These are phyloP conservation scores for Bidens hawaiensis DNA, from an alignment of 140 eudicot species.

Conservation along the genomic window DNA sequence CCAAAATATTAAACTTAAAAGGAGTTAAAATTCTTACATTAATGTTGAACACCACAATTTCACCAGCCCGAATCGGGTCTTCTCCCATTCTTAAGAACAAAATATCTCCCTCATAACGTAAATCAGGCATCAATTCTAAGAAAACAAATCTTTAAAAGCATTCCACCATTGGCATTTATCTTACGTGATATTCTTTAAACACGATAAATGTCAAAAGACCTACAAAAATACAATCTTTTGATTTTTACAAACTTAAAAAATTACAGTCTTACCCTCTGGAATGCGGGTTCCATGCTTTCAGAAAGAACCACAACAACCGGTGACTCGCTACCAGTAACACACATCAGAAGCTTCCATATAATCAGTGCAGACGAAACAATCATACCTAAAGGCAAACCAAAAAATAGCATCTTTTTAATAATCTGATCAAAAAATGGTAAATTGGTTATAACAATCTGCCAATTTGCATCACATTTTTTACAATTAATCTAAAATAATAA, in stretches of 20 bases:
- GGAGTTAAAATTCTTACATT: conserved; percentile 39
- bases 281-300: conserved; percentile 96
- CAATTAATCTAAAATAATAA: neutral
- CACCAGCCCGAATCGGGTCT: conserved; percentile 70
- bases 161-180: neutral
- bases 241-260: neutral
- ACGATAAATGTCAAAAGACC: neutral
- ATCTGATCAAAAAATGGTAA: too few relatives aligned
- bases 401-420: neutral
- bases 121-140: conserved; percentile 6
- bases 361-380: conserved; percentile 70
- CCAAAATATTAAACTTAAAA: neutral
- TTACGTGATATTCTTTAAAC: neutral
- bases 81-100: conserved; percentile 55
- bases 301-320: conserved; percentile 90
- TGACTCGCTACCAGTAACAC: conserved; percentile 80
- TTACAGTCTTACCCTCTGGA: conserved; percentile 51
- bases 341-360: conserved; percentile 76
- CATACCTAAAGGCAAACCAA: conserved; percentile 50
- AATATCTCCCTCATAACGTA: conserved; percentile 53
- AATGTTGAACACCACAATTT: conserved; percentile 61
- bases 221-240: neutral
- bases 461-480: neutral
- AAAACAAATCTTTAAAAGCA: neutral
- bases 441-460: neutral